Percentiles rank a stretch among this genome's conserved stretches.
These are phyloP conservation scores for Solanum etuberosum DNA, from an alignment of 257 asterid species.

Conservation along the genomic window DNA sequence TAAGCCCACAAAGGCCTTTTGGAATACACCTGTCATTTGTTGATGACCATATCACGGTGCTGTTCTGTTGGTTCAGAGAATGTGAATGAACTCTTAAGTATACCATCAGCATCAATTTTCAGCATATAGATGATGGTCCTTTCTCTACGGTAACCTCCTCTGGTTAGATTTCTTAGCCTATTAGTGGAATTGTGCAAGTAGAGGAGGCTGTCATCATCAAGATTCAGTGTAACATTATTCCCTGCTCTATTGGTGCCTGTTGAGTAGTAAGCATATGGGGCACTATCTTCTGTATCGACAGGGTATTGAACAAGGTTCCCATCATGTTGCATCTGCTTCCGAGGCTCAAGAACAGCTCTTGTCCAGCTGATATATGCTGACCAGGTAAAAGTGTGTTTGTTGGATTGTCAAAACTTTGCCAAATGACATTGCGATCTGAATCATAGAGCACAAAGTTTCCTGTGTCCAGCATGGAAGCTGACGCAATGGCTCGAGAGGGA, in stretches of 20 bases:
- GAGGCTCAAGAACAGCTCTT: conserved; percentile 28
- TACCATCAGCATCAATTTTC: conserved; percentile 36
- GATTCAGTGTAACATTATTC: conserved; percentile 16
- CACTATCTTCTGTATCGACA: background rate
- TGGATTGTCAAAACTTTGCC: conserved; percentile 52
- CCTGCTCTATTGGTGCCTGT: background rate
- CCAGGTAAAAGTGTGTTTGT: conserved; percentile 35
- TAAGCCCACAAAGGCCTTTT: conserved; percentile 38
- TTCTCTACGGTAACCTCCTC: conserved; percentile 3
- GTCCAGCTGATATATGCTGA: conserved; percentile 9
- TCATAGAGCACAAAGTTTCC: conserved; percentile 41
- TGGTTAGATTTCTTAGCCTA: conserved; percentile 3
- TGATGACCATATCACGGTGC: conserved; percentile 9
- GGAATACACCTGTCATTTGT: conserved; percentile 22
- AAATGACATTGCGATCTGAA: conserved; percentile 1
- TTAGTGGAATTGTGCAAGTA: conserved; percentile 24
- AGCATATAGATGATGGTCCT: conserved; percentile 13
- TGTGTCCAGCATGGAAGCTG: conserved; percentile 35
- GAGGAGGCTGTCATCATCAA: conserved; percentile 26
- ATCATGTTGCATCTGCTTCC: conserved; percentile 28
- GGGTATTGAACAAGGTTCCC: conserved; percentile 47
- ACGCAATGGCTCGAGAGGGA: background rate
- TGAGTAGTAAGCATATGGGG: conserved; percentile 12
- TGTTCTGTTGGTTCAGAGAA: conserved; percentile 4
- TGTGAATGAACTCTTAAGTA: conserved; percentile 28